Base-by-base conservation (phyloP, 345 rosid species). In the Heritiera fomes region DNA sequence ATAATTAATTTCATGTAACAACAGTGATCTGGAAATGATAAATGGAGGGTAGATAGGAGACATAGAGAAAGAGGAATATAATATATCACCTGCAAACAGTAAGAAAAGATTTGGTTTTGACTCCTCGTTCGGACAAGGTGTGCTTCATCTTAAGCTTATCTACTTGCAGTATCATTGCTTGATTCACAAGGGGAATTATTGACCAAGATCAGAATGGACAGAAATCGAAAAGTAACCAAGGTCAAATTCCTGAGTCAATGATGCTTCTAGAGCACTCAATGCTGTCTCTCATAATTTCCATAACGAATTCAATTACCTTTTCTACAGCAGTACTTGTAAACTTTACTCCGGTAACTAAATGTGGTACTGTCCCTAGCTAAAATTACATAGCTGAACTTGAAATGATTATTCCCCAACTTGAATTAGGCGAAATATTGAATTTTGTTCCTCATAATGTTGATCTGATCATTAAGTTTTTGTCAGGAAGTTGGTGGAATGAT, bases 391-490 rank as follows among this genome's bases (percentile, higher is more conserved):
- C 10, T 30, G 40, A 52, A 71, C 8, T 52, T 71, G 61, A 52
- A 71, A 34, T 71, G 23, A 52, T 8, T 32, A 30, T 50, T 30
- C 60, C 75, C 13, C 8, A 41, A 28, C 45, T 49, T 50, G 10
- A 15, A 71, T 71, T 12, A 30, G 17, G 61, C 46, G 17, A 52
- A 34, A 71, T 5, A 45, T 71, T 50, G 47, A 53, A 32, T 52
- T 32, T 71, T 71, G 45, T 17, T 71, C 15, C 75, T 52, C 62
- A 53, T 32, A 61, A 50, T 50, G 12, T 11, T n/a, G 55, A 69
- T 71, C 58, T 45, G 28, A 71, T 30, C 15, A 50, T 14, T 28
- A 30, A 49, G 45, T 30, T 50, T 32, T 71, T 71, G 60, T 32
- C 61, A 20, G 52, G 6, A 32, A 46, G 73, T 69, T 2, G 28